phyloP scores from a whole-genome alignment of 495 filamentous ascomycete species.

The Penicillium subrubescens region DNA sequence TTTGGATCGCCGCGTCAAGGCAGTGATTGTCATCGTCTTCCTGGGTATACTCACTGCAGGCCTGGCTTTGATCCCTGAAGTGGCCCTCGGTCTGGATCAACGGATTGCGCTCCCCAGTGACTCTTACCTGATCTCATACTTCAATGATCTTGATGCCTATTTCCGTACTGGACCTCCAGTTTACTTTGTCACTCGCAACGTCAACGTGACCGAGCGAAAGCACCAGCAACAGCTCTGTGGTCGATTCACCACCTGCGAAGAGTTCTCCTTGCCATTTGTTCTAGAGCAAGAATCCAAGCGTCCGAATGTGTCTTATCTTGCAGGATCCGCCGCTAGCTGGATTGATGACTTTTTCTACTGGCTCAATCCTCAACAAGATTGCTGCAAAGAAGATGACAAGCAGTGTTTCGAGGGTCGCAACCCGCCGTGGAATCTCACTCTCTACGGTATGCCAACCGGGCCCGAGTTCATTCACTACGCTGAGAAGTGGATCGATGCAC shows the following conservation, averaged over 20 bases:
- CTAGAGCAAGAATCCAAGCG: constrained; percentile 92
- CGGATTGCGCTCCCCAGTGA: constrained; percentile 89
- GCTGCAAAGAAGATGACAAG: constrained; percentile 69
- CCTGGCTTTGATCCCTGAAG: constrained; percentile 77
- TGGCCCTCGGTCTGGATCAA: constrained; percentile 89
- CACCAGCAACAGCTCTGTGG: constrained; percentile 86
- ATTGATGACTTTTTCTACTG: constrained; percentile 95
- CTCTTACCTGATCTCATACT: constrained; percentile 91
- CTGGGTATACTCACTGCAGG: constrained; percentile 85
- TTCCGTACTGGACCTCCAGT: constrained; percentile 91
- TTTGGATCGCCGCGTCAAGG: constrained; percentile 76
- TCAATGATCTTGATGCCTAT: constrained; percentile 92
- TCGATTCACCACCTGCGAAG: constrained; percentile 85
- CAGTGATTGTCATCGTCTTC: constrained; percentile 73
- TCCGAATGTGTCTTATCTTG: constrained; percentile 83
- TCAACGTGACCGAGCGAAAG: constrained; percentile 72
- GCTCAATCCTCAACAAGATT: constrained; percentile 86
- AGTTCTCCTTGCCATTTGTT: constrained; percentile 80
- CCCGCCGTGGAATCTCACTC: constrained; percentile 83
- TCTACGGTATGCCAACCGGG: constrained; percentile 90
- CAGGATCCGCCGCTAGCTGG: constrained; percentile 94
- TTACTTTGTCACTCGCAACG: constrained; percentile 85
- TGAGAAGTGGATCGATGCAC: constrained; percentile 76
- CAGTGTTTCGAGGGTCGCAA: constrained; percentile 76
- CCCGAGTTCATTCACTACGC: constrained; percentile 85